A percentile compares a stretch with the other conserved stretches of the same genome.
Evolutionary conservation across 108 stramenopile species (phyloP).

Genomic region (Tribonema minus): DNA sequence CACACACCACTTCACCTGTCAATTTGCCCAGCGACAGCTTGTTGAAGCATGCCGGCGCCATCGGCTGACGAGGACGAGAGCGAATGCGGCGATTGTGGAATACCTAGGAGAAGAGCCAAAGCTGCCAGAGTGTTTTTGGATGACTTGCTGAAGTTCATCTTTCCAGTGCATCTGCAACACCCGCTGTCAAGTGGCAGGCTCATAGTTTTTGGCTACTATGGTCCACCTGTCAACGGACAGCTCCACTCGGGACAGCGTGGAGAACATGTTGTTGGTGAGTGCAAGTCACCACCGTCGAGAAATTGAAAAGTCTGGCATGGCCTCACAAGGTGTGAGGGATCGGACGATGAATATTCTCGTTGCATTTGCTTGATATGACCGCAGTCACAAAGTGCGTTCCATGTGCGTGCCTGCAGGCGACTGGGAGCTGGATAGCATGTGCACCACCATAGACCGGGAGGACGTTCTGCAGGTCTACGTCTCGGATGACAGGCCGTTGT

Average conservation of each 20-base stretch:
- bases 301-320: no score
- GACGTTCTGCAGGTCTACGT: constrained; percentile 56
- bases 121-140: constrained; percentile 19
- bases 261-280: constrained; percentile 34
- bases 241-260: constrained; percentile 47
- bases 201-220: constrained; percentile 55
- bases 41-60: no score
- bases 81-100: no score
- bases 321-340: no score
- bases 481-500: constrained; percentile 26
- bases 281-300: no score
- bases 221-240: constrained; percentile 46
- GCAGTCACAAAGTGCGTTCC: no score
- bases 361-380: no score
- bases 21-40: no score
- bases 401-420: no score
- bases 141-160: constrained; percentile 49
- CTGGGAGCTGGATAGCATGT: constrained; percentile 61
- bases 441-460: constrained; percentile 55
- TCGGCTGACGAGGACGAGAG: no score
- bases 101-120: not conserved
- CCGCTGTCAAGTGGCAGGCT: constrained; percentile 52
- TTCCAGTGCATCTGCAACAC: constrained; percentile 53
- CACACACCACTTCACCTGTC: no score
- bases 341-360: no score